A percentile compares a stretch with the other conserved stretches of the same genome.
phyloP scores from a whole-genome alignment of 2,329 filamentous ascomycete species.

The Aureobasidium zeae region DNA sequence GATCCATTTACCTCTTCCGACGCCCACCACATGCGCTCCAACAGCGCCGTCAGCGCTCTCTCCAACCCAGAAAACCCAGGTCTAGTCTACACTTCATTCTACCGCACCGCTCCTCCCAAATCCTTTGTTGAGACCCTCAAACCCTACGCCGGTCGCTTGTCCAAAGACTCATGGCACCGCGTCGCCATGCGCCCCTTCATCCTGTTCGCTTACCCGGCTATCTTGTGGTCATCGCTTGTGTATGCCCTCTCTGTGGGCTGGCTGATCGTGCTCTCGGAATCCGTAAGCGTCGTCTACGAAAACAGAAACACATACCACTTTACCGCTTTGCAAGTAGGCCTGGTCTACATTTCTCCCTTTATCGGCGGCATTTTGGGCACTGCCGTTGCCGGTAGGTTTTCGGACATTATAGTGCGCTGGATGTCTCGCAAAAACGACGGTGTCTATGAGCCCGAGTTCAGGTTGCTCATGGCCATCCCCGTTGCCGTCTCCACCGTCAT shows the following conservation, averaged over 20 bases:
- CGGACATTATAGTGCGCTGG: slow-evolving; percentile 70
- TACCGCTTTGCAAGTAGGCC: slow-evolving; percentile 65
- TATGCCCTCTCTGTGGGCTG: slow-evolving; percentile 87
- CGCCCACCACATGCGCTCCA: not conserved
- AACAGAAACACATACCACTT: slow-evolving; percentile 66
- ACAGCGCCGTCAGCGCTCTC: slow-evolving; percentile 2
- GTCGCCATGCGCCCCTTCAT: slow-evolving; percentile 74
- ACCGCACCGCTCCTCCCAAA: slow-evolving; percentile 57
- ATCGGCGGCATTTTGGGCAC: slow-evolving; percentile 84
- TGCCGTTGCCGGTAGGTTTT: slow-evolving; percentile 78
- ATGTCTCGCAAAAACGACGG: slow-evolving; percentile 85
- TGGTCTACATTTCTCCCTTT: slow-evolving; percentile 86
- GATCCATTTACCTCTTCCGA: slow-evolving; percentile 2
- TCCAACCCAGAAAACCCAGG: not conserved
- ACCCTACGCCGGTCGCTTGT: slow-evolving; percentile 69
- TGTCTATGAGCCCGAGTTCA: slow-evolving; percentile 89
- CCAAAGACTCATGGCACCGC: slow-evolving; percentile 67
- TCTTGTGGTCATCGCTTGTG: slow-evolving; percentile 78
- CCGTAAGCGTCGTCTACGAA: slow-evolving; percentile 71
- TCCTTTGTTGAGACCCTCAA: slow-evolving; percentile 66
- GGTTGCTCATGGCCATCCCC: slow-evolving; percentile 77
- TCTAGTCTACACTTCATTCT: slow-evolving; percentile 56
- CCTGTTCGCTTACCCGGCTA: slow-evolving; percentile 75
- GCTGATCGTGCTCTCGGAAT: slow-evolving; percentile 91
- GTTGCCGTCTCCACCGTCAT: slow-evolving; percentile 69